These are phyloP conservation scores for Teunomyces barrocoloradensis DNA, from an alignment of 805 yeast species.

Conservation along the genomic window DNA sequence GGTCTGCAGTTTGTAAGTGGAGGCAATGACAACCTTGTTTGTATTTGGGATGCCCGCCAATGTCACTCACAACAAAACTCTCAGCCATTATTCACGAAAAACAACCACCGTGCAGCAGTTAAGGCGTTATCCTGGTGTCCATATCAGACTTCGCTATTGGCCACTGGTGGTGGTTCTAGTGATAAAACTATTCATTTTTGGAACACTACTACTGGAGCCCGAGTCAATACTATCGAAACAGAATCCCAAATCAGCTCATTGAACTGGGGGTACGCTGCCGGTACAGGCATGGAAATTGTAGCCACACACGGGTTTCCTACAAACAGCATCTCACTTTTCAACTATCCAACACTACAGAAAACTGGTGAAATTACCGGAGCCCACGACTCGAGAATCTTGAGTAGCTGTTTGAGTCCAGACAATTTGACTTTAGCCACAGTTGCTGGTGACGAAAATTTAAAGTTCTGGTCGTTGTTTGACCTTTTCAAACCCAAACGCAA, in stretches of 20 bases:
- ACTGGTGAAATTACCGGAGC: slow-evolving; percentile 86
- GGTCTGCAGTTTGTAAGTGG: slow-evolving; percentile 88
- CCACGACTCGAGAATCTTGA: slow-evolving; percentile 84
- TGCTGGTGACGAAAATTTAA: slow-evolving; percentile 93
- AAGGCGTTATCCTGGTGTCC: slow-evolving; percentile 97
- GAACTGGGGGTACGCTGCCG: slow-evolving; percentile 80
- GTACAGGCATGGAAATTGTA: slow-evolving; percentile 77
- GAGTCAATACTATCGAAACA: slow-evolving; percentile 82
- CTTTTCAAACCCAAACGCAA: slow-evolving; percentile 26
- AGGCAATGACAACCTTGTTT: slow-evolving; percentile 90
- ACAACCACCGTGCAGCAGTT: slow-evolving; percentile 88
- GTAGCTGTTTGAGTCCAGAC: slow-evolving; percentile 86
- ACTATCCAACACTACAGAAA: slow-evolving; percentile 80
- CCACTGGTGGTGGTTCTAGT: slow-evolving; percentile 96
- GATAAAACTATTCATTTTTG: slow-evolving; percentile 90
- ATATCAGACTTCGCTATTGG: slow-evolving; percentile 71
- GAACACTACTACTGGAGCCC: slow-evolving; percentile 89
- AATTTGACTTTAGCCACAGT: slow-evolving; percentile 88
- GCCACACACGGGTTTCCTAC: slow-evolving; percentile 94
- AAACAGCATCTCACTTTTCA: slow-evolving; percentile 77
- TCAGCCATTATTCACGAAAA: slow-evolving; percentile 68
- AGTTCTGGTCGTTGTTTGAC: slow-evolving; percentile 92
- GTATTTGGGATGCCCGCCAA: slow-evolving; percentile 84
- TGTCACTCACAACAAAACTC: slow-evolving; percentile 23
- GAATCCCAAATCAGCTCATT: slow-evolving; percentile 94